Evolutionary conservation across 2,329 filamentous ascomycete genomes (phyloP).

Genomic region (Neoascochyta sp.): DNA sequence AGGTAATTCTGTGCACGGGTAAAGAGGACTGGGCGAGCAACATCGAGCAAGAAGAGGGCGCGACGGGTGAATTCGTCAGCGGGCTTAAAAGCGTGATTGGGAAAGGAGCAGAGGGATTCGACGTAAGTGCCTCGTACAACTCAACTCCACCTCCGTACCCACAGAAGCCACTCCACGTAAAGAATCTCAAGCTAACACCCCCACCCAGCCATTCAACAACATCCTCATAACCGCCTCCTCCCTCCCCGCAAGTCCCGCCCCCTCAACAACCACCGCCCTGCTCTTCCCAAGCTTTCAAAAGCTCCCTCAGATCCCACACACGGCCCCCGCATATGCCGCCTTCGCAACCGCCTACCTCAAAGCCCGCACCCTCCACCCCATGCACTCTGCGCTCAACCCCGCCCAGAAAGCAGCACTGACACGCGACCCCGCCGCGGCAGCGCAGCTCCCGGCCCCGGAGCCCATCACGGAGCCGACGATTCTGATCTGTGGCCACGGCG

Average conservation of each 20-base stretch:
- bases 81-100: constrained; percentile 60
- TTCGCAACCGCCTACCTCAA: constrained; percentile 65
- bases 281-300: constrained; percentile 82
- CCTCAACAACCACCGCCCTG: constrained; percentile 47
- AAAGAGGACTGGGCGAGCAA: constrained; percentile 74
- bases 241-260: constrained; percentile 51
- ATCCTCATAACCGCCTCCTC: constrained; percentile 74
- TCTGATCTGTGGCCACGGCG: constrained; percentile 82
- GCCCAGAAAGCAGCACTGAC: constrained; percentile 46
- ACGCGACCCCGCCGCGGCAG: constrained; percentile 49
- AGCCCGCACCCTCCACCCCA: constrained; percentile 58
- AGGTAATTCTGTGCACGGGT: constrained; percentile 80
- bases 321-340: constrained; percentile 52
- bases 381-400: constrained; percentile 56
- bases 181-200: constrained; percentile 1
- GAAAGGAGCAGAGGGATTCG: constrained; percentile 42
- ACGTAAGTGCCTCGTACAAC: constrained; percentile 34
- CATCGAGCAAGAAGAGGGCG: constrained; percentile 73
- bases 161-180: background rate
- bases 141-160: background rate
- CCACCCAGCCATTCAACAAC: constrained; percentile 72
- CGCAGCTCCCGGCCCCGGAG: constrained; percentile 53
- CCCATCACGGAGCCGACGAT: constrained; percentile 46
- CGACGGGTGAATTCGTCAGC: constrained; percentile 55
- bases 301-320: constrained; percentile 65